Evolutionary conservation across 2,329 filamentous ascomycete genomes (phyloP).

Genomic region (Teratosphaeria destructans): DNA sequence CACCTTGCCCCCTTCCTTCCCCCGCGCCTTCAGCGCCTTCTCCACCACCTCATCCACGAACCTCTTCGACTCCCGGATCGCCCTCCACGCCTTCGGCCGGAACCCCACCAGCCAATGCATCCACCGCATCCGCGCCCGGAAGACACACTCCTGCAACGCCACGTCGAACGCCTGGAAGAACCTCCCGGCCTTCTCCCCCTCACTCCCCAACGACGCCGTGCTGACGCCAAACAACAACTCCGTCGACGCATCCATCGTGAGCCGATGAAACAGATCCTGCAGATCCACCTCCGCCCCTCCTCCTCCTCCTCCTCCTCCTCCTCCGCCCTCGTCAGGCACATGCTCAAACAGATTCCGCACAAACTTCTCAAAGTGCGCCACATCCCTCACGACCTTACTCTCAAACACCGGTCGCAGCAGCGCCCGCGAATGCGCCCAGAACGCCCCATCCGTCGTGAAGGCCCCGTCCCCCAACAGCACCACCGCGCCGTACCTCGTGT

Average conservation of each 20-base stretch:
- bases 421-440: constrained; percentile 20
- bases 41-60: constrained; percentile 8
- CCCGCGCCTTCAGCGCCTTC: constrained; percentile 5
- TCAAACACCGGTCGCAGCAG: constrained; percentile 15
- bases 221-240: constrained; percentile 53
- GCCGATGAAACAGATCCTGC: constrained; percentile 50
- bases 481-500: background rate
- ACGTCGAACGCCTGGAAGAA: constrained; percentile 10
- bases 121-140: constrained; percentile 3
- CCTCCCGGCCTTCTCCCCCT: constrained; percentile 2
- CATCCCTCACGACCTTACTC: constrained; percentile 18
- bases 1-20: constrained; percentile 29
- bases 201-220: constrained; percentile 10
- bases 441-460: constrained; percentile 19
- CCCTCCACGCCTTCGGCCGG: constrained; percentile 5
- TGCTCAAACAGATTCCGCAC: constrained; percentile 6
- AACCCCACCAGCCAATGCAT: constrained; percentile 3
- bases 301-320: constrained; percentile 24
- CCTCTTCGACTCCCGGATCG: constrained; percentile 3
- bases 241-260: constrained; percentile 56
- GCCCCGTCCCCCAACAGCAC: background rate
- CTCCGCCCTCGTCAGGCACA: constrained; percentile 21
- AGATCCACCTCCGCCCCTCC: constrained; percentile 45
- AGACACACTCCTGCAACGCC: constrained; percentile 3
- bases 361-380: constrained; percentile 5